A percentile compares a stretch with the other conserved stretches of the same genome.
Conservation (phyloP, 768 basidiomycete genomes). For the Phaeotremella skinneri region DNA sequence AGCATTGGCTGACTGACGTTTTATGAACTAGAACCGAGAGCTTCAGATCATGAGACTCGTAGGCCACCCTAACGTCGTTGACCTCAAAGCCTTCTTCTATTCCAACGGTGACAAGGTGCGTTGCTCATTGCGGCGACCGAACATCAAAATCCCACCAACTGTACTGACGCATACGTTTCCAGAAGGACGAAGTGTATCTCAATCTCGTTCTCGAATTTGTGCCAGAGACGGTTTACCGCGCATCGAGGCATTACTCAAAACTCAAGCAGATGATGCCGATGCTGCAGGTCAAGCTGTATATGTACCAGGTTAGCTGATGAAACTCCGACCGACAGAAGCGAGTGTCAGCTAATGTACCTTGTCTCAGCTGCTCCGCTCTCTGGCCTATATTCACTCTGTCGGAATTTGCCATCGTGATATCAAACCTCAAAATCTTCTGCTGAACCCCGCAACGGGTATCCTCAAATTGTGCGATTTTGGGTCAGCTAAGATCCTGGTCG, state of each 20-base stretch:
- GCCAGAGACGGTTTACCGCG: constrained; percentile 98
- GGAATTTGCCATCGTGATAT: constrained; percentile 99
- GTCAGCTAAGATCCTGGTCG: constrained; percentile 95
- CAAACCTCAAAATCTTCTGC: constrained; percentile 97
- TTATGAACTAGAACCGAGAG: constrained; percentile 81
- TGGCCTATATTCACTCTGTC: constrained; percentile 98
- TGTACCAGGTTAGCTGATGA: constrained; percentile 62
- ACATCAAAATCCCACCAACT: background rate
- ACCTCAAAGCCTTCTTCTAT: constrained; percentile 97
- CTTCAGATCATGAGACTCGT: constrained; percentile 98
- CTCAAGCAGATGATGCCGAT: constrained; percentile 99
- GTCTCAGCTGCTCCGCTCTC: constrained; percentile 83
- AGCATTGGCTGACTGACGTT: constrained; percentile 1
- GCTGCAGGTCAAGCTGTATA: constrained; percentile 99
- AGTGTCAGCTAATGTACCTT: background rate
- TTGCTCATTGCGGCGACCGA: background rate
- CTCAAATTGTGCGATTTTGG: constrained; percentile 99
- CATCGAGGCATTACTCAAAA: constrained; percentile 97
- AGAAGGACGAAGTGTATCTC: constrained; percentile 99
- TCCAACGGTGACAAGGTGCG: constrained; percentile 96
- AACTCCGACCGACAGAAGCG: background rate
- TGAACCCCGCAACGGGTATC: constrained; percentile 94
- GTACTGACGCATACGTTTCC: constrained; percentile 21
- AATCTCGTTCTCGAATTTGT: constrained; percentile 99
- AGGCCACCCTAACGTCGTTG: constrained; percentile 95